Base-by-base conservation (phyloP, 345 rosid species). In the Linum usitatissimum region DNA sequence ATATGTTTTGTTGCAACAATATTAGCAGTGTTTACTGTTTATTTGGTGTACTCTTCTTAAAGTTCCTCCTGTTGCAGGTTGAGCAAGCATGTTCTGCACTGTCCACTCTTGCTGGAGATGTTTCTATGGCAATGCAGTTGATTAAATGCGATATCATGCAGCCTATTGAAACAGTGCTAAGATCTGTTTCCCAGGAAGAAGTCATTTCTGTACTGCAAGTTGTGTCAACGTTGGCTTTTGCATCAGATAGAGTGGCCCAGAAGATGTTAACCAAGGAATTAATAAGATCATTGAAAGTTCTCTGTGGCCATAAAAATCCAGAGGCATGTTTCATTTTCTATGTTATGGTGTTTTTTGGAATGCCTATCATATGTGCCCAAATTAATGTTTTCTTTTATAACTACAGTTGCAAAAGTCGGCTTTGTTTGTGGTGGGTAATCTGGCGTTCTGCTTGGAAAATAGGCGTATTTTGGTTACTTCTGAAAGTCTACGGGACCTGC, bases 101-200 rank as follows among this genome's bases (percentile, higher is more conserved):
- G 70, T 93, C 97, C 55, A 78, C 95, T 75, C 96, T 93, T 73
- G 87, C 96, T 67, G 87, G 80, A 81, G 99, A 93, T 71, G 79
- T 90, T 63, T 83, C 90, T 6, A 86, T 93, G 39, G 95, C 92
- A 34, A 79, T 93, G 88, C 90, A 84, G 80, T 79, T 93, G 76
- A 86, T 93, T 85, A 93, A 93, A 80, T 93, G 96, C 59, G 99
- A 93, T 70, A 86, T 90, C 63, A 87, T 93, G 99, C 84, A 90
- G 77, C 97, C 94, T 55, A 83, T 83, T 76, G 95, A 87, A 79
- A 78, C 82, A n/a, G 97, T 86, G 42, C 68, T 90, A 71, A 93
- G 81, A 78, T 90, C 93, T 31, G 71, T 75, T 68, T 74, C 79
- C 61, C 82, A 80, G 17, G 95, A 87, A 60, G 97, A 86, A 80